phyloP scores from a whole-genome alignment of 1,139 yeast genomes.

The Ogataea hybrid region DNA sequence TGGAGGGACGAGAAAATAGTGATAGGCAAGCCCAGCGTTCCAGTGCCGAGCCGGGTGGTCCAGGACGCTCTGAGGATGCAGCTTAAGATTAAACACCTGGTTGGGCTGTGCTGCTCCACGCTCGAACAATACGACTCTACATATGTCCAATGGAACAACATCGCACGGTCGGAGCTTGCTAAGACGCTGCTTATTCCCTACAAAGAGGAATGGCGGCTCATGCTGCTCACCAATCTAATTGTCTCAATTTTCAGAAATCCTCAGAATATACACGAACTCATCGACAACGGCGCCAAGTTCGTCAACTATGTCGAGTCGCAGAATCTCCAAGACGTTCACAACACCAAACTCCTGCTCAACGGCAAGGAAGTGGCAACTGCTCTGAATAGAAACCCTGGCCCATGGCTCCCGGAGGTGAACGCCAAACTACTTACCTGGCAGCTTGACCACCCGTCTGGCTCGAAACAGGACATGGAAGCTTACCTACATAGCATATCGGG shows the following conservation, averaged over 20 bases:
- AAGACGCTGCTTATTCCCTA: slow-evolving; percentile 48
- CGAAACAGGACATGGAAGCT: slow-evolving; percentile 52
- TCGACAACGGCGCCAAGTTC: not conserved
- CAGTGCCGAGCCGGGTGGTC: slow-evolving; percentile 45
- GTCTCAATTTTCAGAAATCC: slow-evolving; percentile 21
- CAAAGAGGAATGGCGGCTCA: slow-evolving; percentile 51
- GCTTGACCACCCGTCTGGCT: slow-evolving; percentile 60
- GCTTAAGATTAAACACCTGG: slow-evolving; percentile 51
- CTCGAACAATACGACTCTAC: slow-evolving; percentile 30
- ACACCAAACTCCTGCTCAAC: slow-evolving; percentile 55
- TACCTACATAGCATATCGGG: slow-evolving; percentile 34
- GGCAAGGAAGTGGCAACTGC: slow-evolving; percentile 62
- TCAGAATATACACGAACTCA: slow-evolving; percentile 9
- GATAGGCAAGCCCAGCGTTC: slow-evolving; percentile 31
- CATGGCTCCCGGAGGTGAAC: slow-evolving; percentile 68
- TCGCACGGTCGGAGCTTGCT: slow-evolving; percentile 61
- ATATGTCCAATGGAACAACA: slow-evolving; percentile 17
- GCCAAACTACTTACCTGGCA: slow-evolving; percentile 68
- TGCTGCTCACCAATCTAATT: slow-evolving; percentile 30
- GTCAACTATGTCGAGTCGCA: slow-evolving; percentile 17
- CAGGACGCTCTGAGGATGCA: slow-evolving; percentile 73
- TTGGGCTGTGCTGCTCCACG: slow-evolving; percentile 40
- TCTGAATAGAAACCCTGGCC: slow-evolving; percentile 69
- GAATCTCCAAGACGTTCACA: slow-evolving; percentile 42
- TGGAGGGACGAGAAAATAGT: slow-evolving; percentile 42